phyloP scores from a whole-genome alignment of 2,329 filamentous ascomycete genomes.

The Cladobotryum mycophilum region DNA sequence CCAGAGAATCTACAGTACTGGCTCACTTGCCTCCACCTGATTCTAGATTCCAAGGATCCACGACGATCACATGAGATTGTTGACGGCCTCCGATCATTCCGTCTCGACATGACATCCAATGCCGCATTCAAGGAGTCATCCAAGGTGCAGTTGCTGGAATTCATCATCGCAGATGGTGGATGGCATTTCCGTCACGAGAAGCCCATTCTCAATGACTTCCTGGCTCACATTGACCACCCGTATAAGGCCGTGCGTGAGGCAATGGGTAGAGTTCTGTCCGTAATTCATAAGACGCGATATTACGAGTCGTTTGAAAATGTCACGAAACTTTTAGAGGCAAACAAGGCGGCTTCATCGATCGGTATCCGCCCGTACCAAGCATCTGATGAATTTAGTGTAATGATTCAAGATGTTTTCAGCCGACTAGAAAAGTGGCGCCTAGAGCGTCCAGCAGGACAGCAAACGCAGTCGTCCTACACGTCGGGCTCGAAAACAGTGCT shows the following conservation, averaged over 20 bases:
- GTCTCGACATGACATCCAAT: slow-evolving; percentile 89
- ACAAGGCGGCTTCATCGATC: slow-evolving; percentile 73
- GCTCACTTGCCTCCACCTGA: slow-evolving; percentile 86
- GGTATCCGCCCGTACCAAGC: slow-evolving; percentile 80
- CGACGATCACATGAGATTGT: slow-evolving; percentile 81
- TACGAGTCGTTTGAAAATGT: slow-evolving; percentile 90
- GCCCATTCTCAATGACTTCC: slow-evolving; percentile 82
- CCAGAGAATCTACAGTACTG: slow-evolving; percentile 94
- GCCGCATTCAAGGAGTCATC: slow-evolving; percentile 98
- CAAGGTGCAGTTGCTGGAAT: slow-evolving; percentile 86
- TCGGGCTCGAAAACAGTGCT: slow-evolving; percentile 94
- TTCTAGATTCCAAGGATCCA: slow-evolving; percentile 84
- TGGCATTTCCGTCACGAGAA: slow-evolving; percentile 95
- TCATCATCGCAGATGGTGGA: slow-evolving; percentile 77
- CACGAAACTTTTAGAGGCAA: slow-evolving; percentile 63
- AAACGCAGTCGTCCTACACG: slow-evolving; percentile 90
- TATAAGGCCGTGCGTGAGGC: slow-evolving; percentile 97
- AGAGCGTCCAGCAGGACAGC: slow-evolving; percentile 77
- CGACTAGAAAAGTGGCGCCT: slow-evolving; percentile 83
- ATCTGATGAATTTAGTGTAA: slow-evolving; percentile 63
- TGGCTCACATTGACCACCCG: slow-evolving; percentile 88
- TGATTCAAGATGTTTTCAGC: slow-evolving; percentile 68
- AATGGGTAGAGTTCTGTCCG: slow-evolving; percentile 82
- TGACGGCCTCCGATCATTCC: slow-evolving; percentile 75
- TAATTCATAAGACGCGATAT: slow-evolving; percentile 85